A percentile compares a stretch with the other conserved stretches of the same genome.
These are phyloP conservation scores for Nicotiana knightiana DNA, from an alignment of 257 asterid species.

Conservation along the genomic window DNA sequence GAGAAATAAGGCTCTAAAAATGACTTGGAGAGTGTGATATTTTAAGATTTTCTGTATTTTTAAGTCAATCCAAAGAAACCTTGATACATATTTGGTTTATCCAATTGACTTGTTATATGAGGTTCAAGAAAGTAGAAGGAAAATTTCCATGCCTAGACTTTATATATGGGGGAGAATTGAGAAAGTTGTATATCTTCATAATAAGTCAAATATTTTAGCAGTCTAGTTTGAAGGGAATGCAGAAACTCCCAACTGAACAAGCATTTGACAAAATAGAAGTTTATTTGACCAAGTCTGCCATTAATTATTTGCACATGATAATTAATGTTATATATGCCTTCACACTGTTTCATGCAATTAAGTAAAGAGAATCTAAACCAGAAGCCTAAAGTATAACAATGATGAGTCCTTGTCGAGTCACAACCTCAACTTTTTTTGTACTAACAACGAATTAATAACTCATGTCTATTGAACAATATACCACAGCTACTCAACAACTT, in stretches of 20 bases:
- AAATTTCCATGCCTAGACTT: not conserved
- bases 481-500: not conserved
- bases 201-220: not conserved
- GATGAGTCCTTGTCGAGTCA: not conserved
- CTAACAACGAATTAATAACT: not conserved
- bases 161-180: not conserved
- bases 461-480: not conserved
- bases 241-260: not conserved
- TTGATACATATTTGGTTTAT: not conserved
- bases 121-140: not conserved
- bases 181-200: not conserved
- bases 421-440: not conserved
- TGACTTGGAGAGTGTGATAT: not conserved
- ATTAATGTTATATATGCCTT: not conserved
- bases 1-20: not conserved
- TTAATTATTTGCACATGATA: not conserved
- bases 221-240: not conserved
- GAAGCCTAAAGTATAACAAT: not conserved
- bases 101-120: no score
- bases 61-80: not conserved
- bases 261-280: not conserved
- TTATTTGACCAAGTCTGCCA: not conserved
- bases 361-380: no score
- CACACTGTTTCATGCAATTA: not conserved
- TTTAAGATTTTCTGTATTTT: not conserved